Conservation (phyloP, 352 stramenopile species). For the Halophytophthora batemanensis region DNA sequence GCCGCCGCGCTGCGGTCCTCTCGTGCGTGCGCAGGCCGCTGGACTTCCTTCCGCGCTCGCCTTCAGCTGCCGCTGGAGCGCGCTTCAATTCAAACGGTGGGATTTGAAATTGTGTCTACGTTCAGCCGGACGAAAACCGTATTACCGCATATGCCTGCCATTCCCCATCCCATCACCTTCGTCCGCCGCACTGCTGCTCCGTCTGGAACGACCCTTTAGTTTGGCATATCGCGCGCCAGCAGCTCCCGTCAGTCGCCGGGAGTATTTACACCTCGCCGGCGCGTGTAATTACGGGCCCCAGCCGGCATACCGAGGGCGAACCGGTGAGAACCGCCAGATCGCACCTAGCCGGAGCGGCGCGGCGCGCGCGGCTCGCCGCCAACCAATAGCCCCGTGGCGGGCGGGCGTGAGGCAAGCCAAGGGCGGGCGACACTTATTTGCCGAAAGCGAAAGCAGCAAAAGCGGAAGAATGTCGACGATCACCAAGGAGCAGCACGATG, state of each 20-base stretch:
- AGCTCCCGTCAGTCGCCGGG: too few relatives aligned
- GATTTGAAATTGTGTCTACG: conserved; percentile 13
- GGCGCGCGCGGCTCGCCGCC: conserved; percentile 22
- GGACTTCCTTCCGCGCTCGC: too few relatives aligned
- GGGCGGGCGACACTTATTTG: conserved; percentile 44
- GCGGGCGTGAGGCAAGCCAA: neutral
- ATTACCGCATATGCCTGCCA: too few relatives aligned
- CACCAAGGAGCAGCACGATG: conserved; percentile 84
- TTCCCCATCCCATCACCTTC: too few relatives aligned
- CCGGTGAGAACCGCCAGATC: conserved; percentile 4
- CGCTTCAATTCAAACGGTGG: conserved; percentile 7
- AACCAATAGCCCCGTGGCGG: conserved; percentile 27
- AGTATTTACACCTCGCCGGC: too few relatives aligned
- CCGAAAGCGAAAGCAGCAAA: conserved; percentile 40
- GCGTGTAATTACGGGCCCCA: conserved; percentile 19
- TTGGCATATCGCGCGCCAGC: too few relatives aligned
- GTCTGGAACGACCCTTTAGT: too few relatives aligned
- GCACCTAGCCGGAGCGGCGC: conserved; percentile 12
- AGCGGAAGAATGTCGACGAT: conserved; percentile 70
- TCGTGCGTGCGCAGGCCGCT: too few relatives aligned
- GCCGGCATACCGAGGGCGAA: neutral
- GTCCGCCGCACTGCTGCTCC: too few relatives aligned
- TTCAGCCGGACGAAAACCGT: too few relatives aligned
- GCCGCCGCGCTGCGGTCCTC: too few relatives aligned
- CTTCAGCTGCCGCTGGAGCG: neutral